A percentile compares a stretch with the other conserved stretches of the same genome.
phyloP scores from a whole-genome alignment of 2,329 filamentous ascomycete genomes.

The Rutstroemia sp. region DNA sequence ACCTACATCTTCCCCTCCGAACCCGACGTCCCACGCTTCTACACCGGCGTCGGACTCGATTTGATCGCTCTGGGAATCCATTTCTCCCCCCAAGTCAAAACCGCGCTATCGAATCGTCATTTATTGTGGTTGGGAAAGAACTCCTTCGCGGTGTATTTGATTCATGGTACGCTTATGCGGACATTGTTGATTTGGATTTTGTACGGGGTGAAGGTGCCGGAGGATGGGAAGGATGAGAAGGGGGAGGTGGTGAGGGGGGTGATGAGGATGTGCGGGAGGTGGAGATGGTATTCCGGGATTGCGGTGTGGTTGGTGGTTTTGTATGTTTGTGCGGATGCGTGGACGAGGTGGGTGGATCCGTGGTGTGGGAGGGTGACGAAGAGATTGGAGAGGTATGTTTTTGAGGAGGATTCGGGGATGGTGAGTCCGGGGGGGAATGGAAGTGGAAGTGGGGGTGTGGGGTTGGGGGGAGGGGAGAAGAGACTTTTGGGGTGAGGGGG shows the following conservation, averaged over 20 bases:
- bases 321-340: slow-evolving; percentile 40
- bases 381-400: slow-evolving; percentile 26
- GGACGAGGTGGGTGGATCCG: slow-evolving; percentile 48
- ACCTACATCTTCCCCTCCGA: slow-evolving; percentile 38
- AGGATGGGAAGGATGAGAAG: slow-evolving; percentile 24
- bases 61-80: slow-evolving; percentile 44
- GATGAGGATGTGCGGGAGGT: slow-evolving; percentile 30
- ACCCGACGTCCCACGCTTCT: slow-evolving; percentile 42
- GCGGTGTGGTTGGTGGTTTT: slow-evolving; percentile 41
- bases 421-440: too few relatives aligned
- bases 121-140: slow-evolving; percentile 57
- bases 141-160: slow-evolving; percentile 56
- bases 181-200: slow-evolving; percentile 53
- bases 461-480: too few relatives aligned
- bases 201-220: slow-evolving; percentile 37
- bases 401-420: slow-evolving; percentile 14
- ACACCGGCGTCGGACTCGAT: slow-evolving; percentile 41
- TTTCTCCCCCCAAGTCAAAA: slow-evolving; percentile 43
- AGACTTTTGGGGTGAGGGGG: too few relatives aligned
- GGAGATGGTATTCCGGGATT: slow-evolving; percentile 33
- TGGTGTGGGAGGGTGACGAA: slow-evolving; percentile 40
- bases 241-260: slow-evolving; percentile 32
- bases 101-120: slow-evolving; percentile 44
- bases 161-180: slow-evolving; percentile 55
- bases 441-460: too few relatives aligned